Evolutionary conservation across 495 filamentous ascomycete genomes (phyloP).

Genomic region (Aspergillus affinis): DNA sequence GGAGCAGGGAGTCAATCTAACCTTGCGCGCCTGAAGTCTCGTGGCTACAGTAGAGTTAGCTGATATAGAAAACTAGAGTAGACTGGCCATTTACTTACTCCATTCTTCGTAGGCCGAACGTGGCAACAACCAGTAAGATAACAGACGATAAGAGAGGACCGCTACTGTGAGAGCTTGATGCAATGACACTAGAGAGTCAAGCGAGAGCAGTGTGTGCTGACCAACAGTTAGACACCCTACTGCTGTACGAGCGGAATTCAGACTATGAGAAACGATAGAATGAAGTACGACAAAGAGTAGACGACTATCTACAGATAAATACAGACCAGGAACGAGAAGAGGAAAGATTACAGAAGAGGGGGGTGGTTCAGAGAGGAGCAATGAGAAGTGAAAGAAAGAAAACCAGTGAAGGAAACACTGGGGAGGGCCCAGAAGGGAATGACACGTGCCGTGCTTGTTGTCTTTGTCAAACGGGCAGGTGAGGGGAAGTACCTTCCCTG

Average conservation of each 20-base stretch:
- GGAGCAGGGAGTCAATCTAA: conserved; percentile 3
- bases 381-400: not conserved
- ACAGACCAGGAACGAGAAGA: not conserved
- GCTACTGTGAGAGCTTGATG: no score
- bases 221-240: not conserved
- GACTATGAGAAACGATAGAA: not conserved
- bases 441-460: not conserved
- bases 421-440: not conserved
- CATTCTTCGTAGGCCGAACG: conserved; percentile 4
- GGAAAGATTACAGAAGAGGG: not conserved
- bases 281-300: not conserved
- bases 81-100: conserved; percentile 14
- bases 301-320: not conserved
- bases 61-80: not conserved
- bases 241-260: not conserved
- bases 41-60: conserved; percentile 18
- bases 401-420: not conserved
- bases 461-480: not conserved
- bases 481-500: not conserved
- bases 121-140: not conserved
- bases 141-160: not conserved
- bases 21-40: conserved; percentile 26
- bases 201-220: no score
- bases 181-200: no score
- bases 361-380: not conserved